Percentiles rank a stretch among this genome's conserved stretches.
These are phyloP conservation scores for Sporothrix inflata DNA, from an alignment of 2,329 filamentous ascomycete genomes.

Conservation along the genomic window DNA sequence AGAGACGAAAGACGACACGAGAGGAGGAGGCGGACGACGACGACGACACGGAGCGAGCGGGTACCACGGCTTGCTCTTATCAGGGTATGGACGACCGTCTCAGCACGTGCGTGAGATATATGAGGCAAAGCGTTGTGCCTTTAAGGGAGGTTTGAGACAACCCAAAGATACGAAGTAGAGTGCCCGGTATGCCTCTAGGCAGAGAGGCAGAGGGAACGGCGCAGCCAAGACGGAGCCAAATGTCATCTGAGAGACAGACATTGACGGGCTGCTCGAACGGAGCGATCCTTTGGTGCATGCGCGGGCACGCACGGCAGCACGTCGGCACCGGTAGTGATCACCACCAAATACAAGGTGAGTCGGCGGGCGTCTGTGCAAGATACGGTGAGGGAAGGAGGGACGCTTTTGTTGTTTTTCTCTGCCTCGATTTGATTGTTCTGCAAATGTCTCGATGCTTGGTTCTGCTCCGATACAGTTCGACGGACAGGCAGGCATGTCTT, in stretches of 20 bases:
- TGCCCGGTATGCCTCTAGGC: background rate
- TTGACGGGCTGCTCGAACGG: constrained; percentile 3
- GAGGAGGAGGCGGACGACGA: background rate
- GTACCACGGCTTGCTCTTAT: background rate
- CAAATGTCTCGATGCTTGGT: background rate
- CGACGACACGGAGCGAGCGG: background rate
- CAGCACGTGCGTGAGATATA: constrained; percentile 17
- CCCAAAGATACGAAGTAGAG: background rate
- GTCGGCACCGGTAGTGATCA: constrained; percentile 8
- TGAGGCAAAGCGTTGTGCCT: background rate
- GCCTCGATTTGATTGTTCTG: no score
- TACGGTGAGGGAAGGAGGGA: background rate
- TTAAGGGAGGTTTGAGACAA: background rate
- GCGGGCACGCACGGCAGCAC: background rate
- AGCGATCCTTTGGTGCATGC: constrained; percentile 5
- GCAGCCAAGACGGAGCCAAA: background rate
- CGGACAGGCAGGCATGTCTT: background rate
- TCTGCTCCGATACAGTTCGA: background rate
- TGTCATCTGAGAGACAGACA: constrained; percentile 13
- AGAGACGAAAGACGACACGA: background rate
- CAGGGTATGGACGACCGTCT: background rate
- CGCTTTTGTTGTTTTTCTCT: background rate
- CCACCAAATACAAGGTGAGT: constrained; percentile 4
- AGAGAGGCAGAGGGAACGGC: background rate
- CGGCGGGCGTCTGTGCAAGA: background rate